Evolutionary conservation across 805 yeast species (phyloP).

Genomic region (Naumovozyma castellii): DNA sequence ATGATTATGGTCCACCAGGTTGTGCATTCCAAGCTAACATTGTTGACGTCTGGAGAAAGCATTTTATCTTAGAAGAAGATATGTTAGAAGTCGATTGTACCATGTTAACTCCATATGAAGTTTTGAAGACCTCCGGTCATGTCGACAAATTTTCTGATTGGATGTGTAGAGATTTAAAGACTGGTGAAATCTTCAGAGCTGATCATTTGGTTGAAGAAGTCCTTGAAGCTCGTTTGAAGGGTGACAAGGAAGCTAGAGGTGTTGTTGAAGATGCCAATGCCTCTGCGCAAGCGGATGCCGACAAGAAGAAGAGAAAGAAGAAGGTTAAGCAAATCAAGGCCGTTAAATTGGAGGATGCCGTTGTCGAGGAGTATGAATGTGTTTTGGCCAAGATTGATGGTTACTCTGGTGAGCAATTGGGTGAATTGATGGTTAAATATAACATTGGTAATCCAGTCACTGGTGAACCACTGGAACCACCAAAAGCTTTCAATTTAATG

Average conservation of each 20-base stretch:
- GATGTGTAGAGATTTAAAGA: slow-evolving; percentile 94
- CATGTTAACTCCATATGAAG: slow-evolving; percentile 96
- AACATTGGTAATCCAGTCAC: slow-evolving; percentile 88
- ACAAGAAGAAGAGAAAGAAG: slow-evolving; percentile 88
- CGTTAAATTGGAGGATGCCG: slow-evolving; percentile 72
- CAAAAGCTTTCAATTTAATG: slow-evolving; percentile 95
- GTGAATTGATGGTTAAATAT: slow-evolving; percentile 74
- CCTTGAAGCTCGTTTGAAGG: slow-evolving; percentile 88
- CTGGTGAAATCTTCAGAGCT: slow-evolving; percentile 97
- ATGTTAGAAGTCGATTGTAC: slow-evolving; percentile 98
- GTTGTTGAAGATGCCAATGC: slow-evolving; percentile 47
- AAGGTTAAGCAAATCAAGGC: slow-evolving; percentile 92
- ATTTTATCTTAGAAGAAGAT: slow-evolving; percentile 93
- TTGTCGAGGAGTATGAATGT: slow-evolving; percentile 70
- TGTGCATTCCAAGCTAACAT: slow-evolving; percentile 96
- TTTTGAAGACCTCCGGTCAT: slow-evolving; percentile 96
- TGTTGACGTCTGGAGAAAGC: slow-evolving; percentile 94
- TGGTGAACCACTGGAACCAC: slow-evolving; percentile 76
- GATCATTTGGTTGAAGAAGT: slow-evolving; percentile 98
- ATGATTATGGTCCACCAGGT: slow-evolving; percentile 99
- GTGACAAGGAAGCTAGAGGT: slow-evolving; percentile 96
- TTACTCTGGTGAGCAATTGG: slow-evolving; percentile 84
- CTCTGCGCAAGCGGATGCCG: slow-evolving; percentile 60
- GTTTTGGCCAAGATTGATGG: slow-evolving; percentile 93
- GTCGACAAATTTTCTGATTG: slow-evolving; percentile 98